These are phyloP conservation scores for Fusarium austroafricanum DNA, from an alignment of 2,329 filamentous ascomycete genomes.

Conservation along the genomic window DNA sequence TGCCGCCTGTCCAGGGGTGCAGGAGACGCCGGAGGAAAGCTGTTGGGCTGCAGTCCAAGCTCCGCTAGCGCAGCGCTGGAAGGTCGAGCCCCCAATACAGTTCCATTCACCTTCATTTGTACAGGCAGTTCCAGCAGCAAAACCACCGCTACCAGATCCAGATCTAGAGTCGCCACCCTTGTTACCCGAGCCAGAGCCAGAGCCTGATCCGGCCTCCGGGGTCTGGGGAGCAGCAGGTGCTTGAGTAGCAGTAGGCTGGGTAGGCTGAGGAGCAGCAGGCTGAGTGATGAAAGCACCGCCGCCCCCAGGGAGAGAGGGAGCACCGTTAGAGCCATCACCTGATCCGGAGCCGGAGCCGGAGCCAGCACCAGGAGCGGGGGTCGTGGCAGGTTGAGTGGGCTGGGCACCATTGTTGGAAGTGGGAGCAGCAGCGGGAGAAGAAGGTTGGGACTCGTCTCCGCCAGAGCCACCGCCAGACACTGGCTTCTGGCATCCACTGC, in stretches of 20 bases:
- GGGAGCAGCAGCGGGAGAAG: slow-evolving; percentile 47
- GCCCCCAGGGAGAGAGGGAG: slow-evolving; percentile 24
- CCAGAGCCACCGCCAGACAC: neutral
- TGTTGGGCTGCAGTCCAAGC: slow-evolving; percentile 58
- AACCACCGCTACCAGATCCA: slow-evolving; percentile 42
- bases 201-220: neutral
- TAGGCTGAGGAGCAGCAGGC: slow-evolving; percentile 40
- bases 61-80: slow-evolving; percentile 67
- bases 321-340: neutral
- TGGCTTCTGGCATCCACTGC: no score
- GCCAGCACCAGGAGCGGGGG: neutral
- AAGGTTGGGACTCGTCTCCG: neutral
- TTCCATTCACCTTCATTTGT: slow-evolving; percentile 63
- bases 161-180: slow-evolving; percentile 29
- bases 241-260: slow-evolving; percentile 29
- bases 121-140: slow-evolving; percentile 60
- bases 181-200: neutral
- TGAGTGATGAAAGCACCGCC: slow-evolving; percentile 57
- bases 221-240: neutral
- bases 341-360: neutral
- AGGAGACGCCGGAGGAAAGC: slow-evolving; percentile 60
- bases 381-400: neutral
- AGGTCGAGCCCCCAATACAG: slow-evolving; percentile 62
- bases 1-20: slow-evolving; percentile 55
- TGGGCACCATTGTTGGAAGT: neutral